These are phyloP conservation scores for Mycena leptocephala DNA, from an alignment of 768 basidiomycete genomes.

Conservation along the genomic window DNA sequence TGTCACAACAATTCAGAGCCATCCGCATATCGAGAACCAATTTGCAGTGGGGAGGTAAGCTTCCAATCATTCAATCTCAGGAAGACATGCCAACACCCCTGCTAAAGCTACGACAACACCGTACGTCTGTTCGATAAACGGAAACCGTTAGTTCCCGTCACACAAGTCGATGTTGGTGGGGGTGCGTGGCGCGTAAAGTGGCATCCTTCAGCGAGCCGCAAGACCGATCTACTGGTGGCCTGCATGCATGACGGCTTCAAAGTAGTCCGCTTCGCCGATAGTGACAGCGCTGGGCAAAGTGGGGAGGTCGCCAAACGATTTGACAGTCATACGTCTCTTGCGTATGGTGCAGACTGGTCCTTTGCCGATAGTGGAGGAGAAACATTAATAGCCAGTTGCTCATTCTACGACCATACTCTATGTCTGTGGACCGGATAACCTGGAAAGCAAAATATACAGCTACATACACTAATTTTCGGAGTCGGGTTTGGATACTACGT, in stretches of 20 bases:
- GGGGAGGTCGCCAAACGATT: slow-evolving; percentile 71
- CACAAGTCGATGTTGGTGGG: slow-evolving; percentile 82
- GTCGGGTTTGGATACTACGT: slow-evolving; percentile 48
- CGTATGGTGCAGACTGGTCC: slow-evolving; percentile 96
- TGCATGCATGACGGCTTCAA: slow-evolving; percentile 99
- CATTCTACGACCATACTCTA: slow-evolving; percentile 94
- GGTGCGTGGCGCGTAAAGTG: slow-evolving; percentile 98
- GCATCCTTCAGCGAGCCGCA: slow-evolving; percentile 84
- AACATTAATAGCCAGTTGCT: slow-evolving; percentile 88
- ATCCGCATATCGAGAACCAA: slow-evolving; percentile 85
- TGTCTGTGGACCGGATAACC: slow-evolving; percentile 83
- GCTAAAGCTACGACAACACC: slow-evolving; percentile 83
- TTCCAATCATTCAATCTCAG: background rate
- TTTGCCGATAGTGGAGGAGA: slow-evolving; percentile 54
- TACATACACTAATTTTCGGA: slow-evolving; percentile 24
- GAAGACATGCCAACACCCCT: background rate
- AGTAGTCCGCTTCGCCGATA: slow-evolving; percentile 68
- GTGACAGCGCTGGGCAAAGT: slow-evolving; percentile 31
- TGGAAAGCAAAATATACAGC: slow-evolving; percentile 20
- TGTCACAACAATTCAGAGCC: slow-evolving; percentile 90
- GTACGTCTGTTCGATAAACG: slow-evolving; percentile 90
- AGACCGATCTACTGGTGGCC: slow-evolving; percentile 88
- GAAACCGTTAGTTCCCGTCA: slow-evolving; percentile 71
- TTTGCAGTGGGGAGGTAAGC: slow-evolving; percentile 92
- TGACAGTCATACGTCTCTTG: slow-evolving; percentile 85